Base-by-base conservation (phyloP, 106 monocot genomes). In the Iris macrosiphon region DNA sequence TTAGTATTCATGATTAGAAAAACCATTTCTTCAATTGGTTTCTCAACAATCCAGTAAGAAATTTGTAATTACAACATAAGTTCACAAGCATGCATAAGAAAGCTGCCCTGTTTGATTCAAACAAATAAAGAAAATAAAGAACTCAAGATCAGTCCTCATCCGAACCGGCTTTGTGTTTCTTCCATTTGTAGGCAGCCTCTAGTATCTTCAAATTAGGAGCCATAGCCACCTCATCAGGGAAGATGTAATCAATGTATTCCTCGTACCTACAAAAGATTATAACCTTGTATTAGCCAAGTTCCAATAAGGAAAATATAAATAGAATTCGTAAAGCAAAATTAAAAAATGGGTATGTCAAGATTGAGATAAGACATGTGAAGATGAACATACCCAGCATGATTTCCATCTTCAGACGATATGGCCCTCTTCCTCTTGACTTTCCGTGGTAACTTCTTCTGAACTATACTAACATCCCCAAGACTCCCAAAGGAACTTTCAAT, bases 191-290 rank as follows among this genome's bases (percentile, higher is more conserved):
- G 0, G 89, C 89, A 45, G 89, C 89, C 62, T 89, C 89, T 25
- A 96, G 39, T 9, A 96, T 89, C 70, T 89, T 96, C 60, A 89
- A 61, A 53, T 79, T 89, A 6, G 95, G 81, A 22, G 82, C 82
- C 57, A 82, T 57, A 4, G 86, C 79, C 47, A 77, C 89, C 29
- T 96, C 95, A 45, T 96, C 95, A 42, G 89, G 89, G 77, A 96
- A 96, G 34, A 96, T 85, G 42, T 96, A 96, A n/a, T 96, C 95
- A n/a, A 82, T 74, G 33, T 89, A 96, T 46, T 96, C 95, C 76
- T 96, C 95, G 42, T 74, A 84, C 33, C 93, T 94, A 72, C 70
- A 79, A 8, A 56, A 60, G 35, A 38, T 4, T 47, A 17, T 27
- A 18, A 14, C 24, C 7, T n/a, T n/a, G n/a, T n/a, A 18, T 31